Base-by-base conservation (phyloP, 2,329 filamentous ascomycete species). In the Colletotrichum higginsianum region DNA sequence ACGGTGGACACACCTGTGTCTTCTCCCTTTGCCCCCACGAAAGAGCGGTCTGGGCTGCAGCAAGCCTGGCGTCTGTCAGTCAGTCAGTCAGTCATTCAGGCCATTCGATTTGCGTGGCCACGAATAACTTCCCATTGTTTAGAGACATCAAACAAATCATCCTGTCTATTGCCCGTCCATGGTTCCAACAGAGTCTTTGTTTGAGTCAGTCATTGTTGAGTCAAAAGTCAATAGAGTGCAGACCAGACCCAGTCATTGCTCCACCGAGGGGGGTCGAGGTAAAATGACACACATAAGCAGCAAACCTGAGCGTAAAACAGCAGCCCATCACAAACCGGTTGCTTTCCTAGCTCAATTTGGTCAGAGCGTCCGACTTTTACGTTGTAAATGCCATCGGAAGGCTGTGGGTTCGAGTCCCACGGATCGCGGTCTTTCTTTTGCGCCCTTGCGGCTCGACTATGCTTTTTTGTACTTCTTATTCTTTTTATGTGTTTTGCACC, bases 351-450 rank as follows among this genome's bases (percentile, higher is more conserved):
- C 61, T 63, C 61, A 63, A 63, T 55, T 63, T 63, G 61, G 61
- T 63, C 61, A 63, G 61, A 63, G 61, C 61, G 61, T 63, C 61
- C 61, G 61, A 63, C 61, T 63, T 63, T 63, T 63, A 63, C 56
- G 15, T 23, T n/a, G 21, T 40, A 61, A 61, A 61, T 21, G 38
- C 21, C 15, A 63, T 63, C 61, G 61, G 61, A 63, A 63, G 61
- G 61, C 49, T 63, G 61, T 63, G 61, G 61, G 61, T 63, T 63
- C 61, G 61, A 63, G 61, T 63, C 61, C 61, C 61, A 63, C 61
- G 46, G 61, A 63, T 55, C 49, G 61, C 61, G 61, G 3, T 16
- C 16, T 15, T 46, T 26, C 23, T 30, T 63, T 46, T 44, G 26
- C 18, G 12, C 23, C 18, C 7, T 12, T 2, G 16, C 4, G 26